Conservation (phyloP, 2,329 filamentous ascomycete species). For the Fusarium sp. region DNA sequence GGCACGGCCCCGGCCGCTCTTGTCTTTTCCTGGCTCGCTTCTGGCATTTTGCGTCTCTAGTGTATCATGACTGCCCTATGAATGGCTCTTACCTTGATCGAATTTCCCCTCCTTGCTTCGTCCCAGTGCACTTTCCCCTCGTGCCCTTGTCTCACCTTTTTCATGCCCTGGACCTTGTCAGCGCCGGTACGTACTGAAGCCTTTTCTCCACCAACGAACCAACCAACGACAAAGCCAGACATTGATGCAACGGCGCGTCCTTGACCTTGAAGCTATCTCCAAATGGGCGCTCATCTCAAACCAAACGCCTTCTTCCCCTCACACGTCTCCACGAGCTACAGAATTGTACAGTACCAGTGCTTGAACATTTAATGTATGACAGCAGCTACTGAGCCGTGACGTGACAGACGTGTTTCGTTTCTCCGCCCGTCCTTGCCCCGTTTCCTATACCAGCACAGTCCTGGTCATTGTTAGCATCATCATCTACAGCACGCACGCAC, state of each 20-base stretch:
- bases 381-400: slow-evolving; percentile 36
- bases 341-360: slow-evolving; percentile 11
- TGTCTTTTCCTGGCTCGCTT: slow-evolving; percentile 45
- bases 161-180: slow-evolving; percentile 33
- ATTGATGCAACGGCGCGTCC: slow-evolving; percentile 43
- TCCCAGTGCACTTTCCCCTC: slow-evolving; percentile 37
- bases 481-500: slow-evolving; percentile 1
- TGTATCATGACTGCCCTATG: slow-evolving; percentile 26
- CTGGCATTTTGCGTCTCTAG: slow-evolving; percentile 36
- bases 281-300: slow-evolving; percentile 38
- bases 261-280: slow-evolving; percentile 47
- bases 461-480: slow-evolving; percentile 26
- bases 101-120: slow-evolving; percentile 36
- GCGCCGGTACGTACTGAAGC: slow-evolving; percentile 26
- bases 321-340: slow-evolving; percentile 28
- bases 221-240: slow-evolving; percentile 47
- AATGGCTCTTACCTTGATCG: slow-evolving; percentile 29
- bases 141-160: slow-evolving; percentile 43
- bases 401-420: slow-evolving; percentile 27
- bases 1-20: slow-evolving; percentile 48
- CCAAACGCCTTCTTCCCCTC: slow-evolving; percentile 28
- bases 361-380: slow-evolving; percentile 4
- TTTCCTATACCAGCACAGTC: neutral
- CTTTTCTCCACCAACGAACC: slow-evolving; percentile 43
- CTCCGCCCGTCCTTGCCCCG: slow-evolving; percentile 4